A percentile compares a stretch with the other conserved stretches of the same genome.
Evolutionary conservation across 495 filamentous ascomycete genomes (phyloP).

Genomic region (Elasticomyces elasticus): DNA sequence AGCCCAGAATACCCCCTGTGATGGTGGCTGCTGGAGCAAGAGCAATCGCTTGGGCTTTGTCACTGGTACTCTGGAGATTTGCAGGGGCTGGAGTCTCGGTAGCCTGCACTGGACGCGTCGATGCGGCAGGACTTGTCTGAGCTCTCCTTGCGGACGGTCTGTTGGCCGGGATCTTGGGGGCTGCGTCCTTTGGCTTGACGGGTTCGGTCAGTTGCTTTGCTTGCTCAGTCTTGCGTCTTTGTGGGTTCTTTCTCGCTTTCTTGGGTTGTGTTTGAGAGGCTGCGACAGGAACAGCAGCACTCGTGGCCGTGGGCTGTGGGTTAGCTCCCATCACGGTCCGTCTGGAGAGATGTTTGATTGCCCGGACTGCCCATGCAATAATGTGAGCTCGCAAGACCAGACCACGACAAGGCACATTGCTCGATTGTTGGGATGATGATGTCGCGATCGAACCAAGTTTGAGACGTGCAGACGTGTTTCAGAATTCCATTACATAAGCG

Average conservation of each 20-base stretch:
- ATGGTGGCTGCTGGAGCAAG: constrained; percentile 5
- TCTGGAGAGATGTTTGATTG: no score
- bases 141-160: not conserved
- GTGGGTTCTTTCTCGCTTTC: not conserved
- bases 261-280: not conserved
- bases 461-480: no score
- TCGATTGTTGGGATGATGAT: no score
- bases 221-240: not conserved
- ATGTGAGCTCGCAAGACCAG: no score
- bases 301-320: not conserved
- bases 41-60: not conserved
- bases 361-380: no score
- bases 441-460: no score
- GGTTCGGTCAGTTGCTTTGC: not conserved
- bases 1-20: constrained; percentile 15
- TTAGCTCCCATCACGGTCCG: not conserved
- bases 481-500: no score
- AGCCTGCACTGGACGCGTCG: not conserved
- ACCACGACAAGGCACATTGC: no score
- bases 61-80: not conserved
- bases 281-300: not conserved
- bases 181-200: not conserved
- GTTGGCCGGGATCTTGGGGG: not conserved
- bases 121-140: not conserved
- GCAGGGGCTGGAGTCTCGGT: not conserved